Evolutionary conservation across 257 asterid species (phyloP), one percentile per base, ranked within the genome.

Genomic region (Solanum raphanifolium): DNA sequence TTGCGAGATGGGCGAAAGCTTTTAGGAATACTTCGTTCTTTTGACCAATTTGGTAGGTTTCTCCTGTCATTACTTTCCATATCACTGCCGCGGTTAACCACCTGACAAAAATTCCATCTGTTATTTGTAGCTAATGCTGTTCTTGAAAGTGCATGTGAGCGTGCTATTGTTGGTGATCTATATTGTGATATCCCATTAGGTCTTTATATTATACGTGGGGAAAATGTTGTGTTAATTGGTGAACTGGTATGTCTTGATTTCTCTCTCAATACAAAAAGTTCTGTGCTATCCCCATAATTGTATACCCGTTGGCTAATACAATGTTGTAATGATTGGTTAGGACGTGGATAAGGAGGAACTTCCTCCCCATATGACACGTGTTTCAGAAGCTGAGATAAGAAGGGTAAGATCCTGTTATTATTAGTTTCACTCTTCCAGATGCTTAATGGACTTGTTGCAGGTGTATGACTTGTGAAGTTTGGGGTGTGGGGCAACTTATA

Each of bases 121-220:
- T 81, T 83, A 4, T 87, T 27, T 91, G 92, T 72, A 97, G 99
- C 99, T 86, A 97, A 97, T 91, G 99, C 98, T 86, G 99, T 97
- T 87, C 95, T 97, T 91, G 99, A 97, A 96, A 95, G 98, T 83
- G 97, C 99, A 23, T 95, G 98, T 58, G 99, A 97, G 84, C 98
- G 99, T 84, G 93, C 93, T 72, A 96, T 97, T 90, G 99, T 95
- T 83, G 99, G 99, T 23, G 95, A 97, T 41, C 94, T 94, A 16
- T 97, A 93, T 88, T 97, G 99, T 83, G 99, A 97, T 90, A 92
- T 97, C 84, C 98, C 98, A 43, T 92, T 97, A 91, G 99, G 99
- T 75, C 90, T 97, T 39, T 97, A 97, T 79, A 95, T 97, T 43
- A 97, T 97, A 74, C 98, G 99, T 60, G 99, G 99, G 85, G 99